Evolutionary conservation across 495 filamentous ascomycete genomes (phyloP), one percentile per base, ranked within the genome.

Genomic region (Penicillium antarcticum): DNA sequence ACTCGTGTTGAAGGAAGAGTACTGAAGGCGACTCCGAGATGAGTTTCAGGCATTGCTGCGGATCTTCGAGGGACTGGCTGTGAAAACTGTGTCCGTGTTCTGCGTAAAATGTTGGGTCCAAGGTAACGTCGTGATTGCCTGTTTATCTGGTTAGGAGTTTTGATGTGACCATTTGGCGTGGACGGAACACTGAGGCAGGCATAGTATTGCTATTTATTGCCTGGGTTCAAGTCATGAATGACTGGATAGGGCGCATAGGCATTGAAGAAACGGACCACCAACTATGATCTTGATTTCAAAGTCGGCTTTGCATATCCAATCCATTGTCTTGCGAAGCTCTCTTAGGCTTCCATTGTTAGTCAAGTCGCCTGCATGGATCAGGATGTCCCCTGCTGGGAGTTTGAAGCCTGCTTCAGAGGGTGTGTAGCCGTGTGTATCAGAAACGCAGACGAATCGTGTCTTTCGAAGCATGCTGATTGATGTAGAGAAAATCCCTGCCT

Each of bases 71-170:
- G n/a, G 68, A 57, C 40, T 83, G 70, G 52, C 81, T 80, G 57
- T 87, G 84, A 56, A 86, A 85, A 39, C 71, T 73, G 0, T 65
- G 51, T 4, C 82, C 80, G 52, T 86, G 68, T 26, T 82, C 60
- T 2, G 70, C 55, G 56, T 87, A 87, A 67, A 90, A 87, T 0
- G 65, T 57, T 16, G 60, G 48, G 62, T 92, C 88, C 4, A 94
- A 72, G 0, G 86, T 87, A 42, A 91, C 74, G 57, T 94, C 89
- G 60, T 94, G 89, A 60, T 92, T 94, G 19, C 88, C 87, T 89
- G 52, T 58, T 40, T 23, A 31, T 36, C 24, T 34, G 16, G 35
- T 51, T 41, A 31, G 31, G 33, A 12, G 14, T 16, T 18, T n/a
- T 51, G 24, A 3, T 3, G 39, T 8, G 26, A 14, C 17, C 36